Evolutionary conservation across 495 filamentous ascomycete species (phyloP).

Genomic region (Talaromyces thailandensis): DNA sequence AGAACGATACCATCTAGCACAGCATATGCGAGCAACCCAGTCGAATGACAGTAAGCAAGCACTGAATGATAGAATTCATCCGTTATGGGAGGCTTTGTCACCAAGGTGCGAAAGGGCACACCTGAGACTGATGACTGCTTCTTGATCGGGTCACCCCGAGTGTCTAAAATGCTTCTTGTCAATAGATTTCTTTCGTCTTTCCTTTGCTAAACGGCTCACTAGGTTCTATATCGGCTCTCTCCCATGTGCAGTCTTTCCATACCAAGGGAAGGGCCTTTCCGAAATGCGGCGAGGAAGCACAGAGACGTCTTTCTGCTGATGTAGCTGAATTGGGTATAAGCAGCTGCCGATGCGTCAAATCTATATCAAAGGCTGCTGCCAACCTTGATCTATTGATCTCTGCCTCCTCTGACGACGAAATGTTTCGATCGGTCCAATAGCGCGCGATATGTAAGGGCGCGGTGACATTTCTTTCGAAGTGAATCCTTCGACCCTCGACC

Average conservation of each 20-base stretch:
- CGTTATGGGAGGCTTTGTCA: slow-evolving; percentile 63
- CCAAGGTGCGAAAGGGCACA: slow-evolving; percentile 76
- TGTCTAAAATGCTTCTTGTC: neutral
- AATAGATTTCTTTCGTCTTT: neutral
- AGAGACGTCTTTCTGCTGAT: slow-evolving; percentile 11
- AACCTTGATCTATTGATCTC: slow-evolving; percentile 68
- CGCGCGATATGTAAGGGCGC: slow-evolving; percentile 62
- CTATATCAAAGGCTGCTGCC: slow-evolving; percentile 76
- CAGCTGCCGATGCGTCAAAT: slow-evolving; percentile 54
- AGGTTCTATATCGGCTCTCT: slow-evolving; percentile 32
- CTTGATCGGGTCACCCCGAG: neutral
- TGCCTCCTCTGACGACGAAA: slow-evolving; percentile 46
- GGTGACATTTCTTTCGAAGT: slow-evolving; percentile 60
- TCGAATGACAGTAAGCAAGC: slow-evolving; percentile 70
- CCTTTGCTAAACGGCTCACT: slow-evolving; percentile 33
- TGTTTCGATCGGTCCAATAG: slow-evolving; percentile 41
- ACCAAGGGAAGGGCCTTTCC: slow-evolving; percentile 26
- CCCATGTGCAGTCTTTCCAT: slow-evolving; percentile 57
- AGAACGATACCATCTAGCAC: slow-evolving; percentile 75
- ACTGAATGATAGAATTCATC: slow-evolving; percentile 93
- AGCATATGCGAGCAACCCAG: slow-evolving; percentile 74
- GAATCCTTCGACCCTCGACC: slow-evolving; percentile 51
- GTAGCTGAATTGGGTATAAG: slow-evolving; percentile 21
- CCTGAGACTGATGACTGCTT: neutral
- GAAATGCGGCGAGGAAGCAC: slow-evolving; percentile 22